These are phyloP conservation scores for Barnettozyma hawaiiensis DNA, from an alignment of 1,139 yeast species.

Conservation along the genomic window DNA sequence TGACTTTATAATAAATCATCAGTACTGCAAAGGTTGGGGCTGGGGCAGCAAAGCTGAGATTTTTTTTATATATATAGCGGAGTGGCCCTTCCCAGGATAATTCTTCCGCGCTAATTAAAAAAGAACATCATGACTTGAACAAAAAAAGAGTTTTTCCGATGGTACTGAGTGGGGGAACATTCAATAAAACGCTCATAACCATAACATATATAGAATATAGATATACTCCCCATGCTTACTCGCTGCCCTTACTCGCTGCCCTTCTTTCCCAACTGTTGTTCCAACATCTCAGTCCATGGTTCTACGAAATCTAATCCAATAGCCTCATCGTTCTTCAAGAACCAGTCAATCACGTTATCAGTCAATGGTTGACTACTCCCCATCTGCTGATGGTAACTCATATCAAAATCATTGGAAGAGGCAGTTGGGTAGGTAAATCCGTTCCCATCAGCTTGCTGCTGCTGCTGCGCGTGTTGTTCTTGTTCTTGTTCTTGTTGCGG, in stretches of 20 bases:
- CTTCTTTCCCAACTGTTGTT: slow-evolving; percentile 38
- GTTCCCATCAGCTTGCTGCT: slow-evolving; percentile 2
- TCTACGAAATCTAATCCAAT: slow-evolving; percentile 84
- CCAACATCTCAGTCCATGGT: slow-evolving; percentile 84
- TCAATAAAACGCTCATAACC: neutral
- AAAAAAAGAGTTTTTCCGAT: neutral
- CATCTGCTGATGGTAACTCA: slow-evolving; percentile 20
- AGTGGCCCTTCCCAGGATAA: neutral
- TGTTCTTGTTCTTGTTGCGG: slow-evolving; percentile 5
- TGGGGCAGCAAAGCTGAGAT: neutral
- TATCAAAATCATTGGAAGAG: neutral
- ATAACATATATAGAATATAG: too few relatives aligned
- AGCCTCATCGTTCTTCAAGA: slow-evolving; percentile 51
- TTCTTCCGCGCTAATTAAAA: slow-evolving; percentile 1
- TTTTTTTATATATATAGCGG: neutral
- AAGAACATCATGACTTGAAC: neutral
- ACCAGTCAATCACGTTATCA: slow-evolving; percentile 67
- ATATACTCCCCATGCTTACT: too few relatives aligned
- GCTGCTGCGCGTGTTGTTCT: too few relatives aligned
- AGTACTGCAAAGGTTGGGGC: too few relatives aligned
- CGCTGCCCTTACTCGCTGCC: neutral
- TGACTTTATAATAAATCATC: too few relatives aligned
- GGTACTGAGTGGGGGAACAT: too few relatives aligned
- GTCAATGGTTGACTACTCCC: slow-evolving; percentile 29
- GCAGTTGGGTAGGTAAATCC: slow-evolving; percentile 9